phyloP scores from a whole-genome alignment of 2,329 filamentous ascomycete genomes.

The Cladosporium sp. region DNA sequence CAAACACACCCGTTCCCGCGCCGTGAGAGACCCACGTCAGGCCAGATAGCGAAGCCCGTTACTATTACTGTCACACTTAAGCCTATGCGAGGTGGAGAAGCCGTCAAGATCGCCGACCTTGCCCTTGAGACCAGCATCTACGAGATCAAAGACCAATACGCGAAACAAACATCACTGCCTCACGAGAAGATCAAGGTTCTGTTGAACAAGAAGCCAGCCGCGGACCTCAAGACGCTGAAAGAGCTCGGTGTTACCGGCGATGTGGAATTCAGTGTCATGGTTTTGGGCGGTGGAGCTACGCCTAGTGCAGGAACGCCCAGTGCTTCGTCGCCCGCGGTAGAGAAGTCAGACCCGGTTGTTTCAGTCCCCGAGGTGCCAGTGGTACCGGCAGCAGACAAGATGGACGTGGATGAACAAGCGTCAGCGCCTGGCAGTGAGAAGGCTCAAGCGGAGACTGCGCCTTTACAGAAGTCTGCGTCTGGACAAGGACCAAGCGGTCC shows the following conservation, averaged over 20 bases:
- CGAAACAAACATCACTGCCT: slow-evolving; percentile 58
- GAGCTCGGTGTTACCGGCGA: slow-evolving; percentile 42
- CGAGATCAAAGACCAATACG: slow-evolving; percentile 70
- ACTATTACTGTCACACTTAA: slow-evolving; percentile 59
- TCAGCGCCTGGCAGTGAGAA: slow-evolving; percentile 28
- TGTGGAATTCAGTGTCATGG: slow-evolving; percentile 83
- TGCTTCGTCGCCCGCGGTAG: slow-evolving; percentile 39
- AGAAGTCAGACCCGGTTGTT: slow-evolving; percentile 34
- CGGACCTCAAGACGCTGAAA: slow-evolving; percentile 31
- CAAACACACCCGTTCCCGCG: slow-evolving; percentile 51
- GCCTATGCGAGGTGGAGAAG: slow-evolving; percentile 68
- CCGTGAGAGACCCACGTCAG: slow-evolving; percentile 35
- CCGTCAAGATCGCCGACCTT: slow-evolving; percentile 60
- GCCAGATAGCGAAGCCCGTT: slow-evolving; percentile 40
- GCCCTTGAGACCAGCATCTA: slow-evolving; percentile 68
- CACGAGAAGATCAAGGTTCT: slow-evolving; percentile 82
- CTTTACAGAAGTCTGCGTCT: slow-evolving; percentile 48
- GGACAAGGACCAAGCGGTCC: slow-evolving; percentile 21
- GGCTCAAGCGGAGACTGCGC: slow-evolving; percentile 41
- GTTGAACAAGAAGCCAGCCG: slow-evolving; percentile 78
- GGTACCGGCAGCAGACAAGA: slow-evolving; percentile 20
- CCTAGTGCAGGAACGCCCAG: slow-evolving; percentile 29
- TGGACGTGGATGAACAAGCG: slow-evolving; percentile 29
- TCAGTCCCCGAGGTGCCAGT: slow-evolving; percentile 12
- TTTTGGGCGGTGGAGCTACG: slow-evolving; percentile 59